Evolutionary conservation across 768 basidiomycete genomes (phyloP), one percentile per base, ranked within the genome.

Genomic region (Lactarius sp.): DNA sequence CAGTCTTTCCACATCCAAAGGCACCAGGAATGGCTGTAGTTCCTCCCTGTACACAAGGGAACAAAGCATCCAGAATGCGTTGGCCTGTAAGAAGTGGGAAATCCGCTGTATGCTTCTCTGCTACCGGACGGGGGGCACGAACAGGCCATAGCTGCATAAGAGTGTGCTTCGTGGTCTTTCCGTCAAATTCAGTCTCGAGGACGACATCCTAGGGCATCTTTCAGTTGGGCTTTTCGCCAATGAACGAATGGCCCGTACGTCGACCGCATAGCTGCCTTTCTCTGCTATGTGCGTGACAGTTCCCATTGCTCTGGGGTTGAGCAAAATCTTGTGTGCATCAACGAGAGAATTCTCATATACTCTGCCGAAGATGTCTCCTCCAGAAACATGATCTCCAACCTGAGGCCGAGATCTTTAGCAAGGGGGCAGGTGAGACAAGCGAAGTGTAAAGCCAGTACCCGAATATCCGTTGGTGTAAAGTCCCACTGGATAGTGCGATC

Each of bases 71-170:
- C 52, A 99, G 78, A 67, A 99, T 94, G 66, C 97, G 91, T 76
- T 99, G 97, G 53, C 97, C 97, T 55, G 97, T 99, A 41, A 94
- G 78, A 18, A 99, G 80, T 49, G 97, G 97, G 74, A 85, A 84
- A 74, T 96, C 84, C 61, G 96, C 95, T 3, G 90, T 95, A 71
- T 90, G 83, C 77, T 98, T 98, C 78, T 98, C 92, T n/a, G 91
- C 79, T 33, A 94, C 90, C 12, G 97, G 97, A 60, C 97, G 85
- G 55, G 97, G 94, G 20, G 96, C 97, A 71, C 97, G 92, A 65
- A 99, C 97, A 68, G 97, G 97, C 97, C 97, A 99, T 37, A 96
- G 79, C 72, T 99, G 97, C 92, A 97, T 91, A 85, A 99, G 87
- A 18, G 90, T 87, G 74, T 98, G 96, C 70, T 94, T 83, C 14